Evolutionary conservation across 805 yeast species (phyloP).

Genomic region (Wickerhamiella shivajii): DNA sequence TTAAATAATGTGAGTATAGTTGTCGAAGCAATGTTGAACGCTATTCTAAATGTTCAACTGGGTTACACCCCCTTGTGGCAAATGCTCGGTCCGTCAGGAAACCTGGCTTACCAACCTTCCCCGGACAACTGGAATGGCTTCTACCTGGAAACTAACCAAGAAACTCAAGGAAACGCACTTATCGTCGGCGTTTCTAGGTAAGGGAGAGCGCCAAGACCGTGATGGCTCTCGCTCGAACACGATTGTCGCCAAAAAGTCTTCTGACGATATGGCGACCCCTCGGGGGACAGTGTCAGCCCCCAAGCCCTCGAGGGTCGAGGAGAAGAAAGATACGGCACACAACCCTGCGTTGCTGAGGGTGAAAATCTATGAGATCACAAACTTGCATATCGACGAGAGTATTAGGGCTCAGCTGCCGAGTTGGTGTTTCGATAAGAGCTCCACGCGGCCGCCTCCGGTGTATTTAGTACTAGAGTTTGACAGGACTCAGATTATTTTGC

Average conservation of each 20-base stretch:
- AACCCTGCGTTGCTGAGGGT: slow-evolving; percentile 32
- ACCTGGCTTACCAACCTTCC: too few relatives aligned
- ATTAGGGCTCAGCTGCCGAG: slow-evolving; percentile 22
- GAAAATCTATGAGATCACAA: slow-evolving; percentile 30
- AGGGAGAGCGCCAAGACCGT: slow-evolving; percentile 1
- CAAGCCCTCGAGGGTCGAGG: too few relatives aligned
- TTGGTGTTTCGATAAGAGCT: slow-evolving; percentile 28
- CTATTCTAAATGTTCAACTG: too few relatives aligned
- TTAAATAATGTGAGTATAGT: too few relatives aligned
- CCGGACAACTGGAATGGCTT: too few relatives aligned
- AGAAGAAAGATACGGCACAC: neutral
- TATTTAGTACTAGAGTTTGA: slow-evolving; percentile 88
- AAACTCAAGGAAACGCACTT: slow-evolving; percentile 31
- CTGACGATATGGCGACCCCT: slow-evolving; percentile 17
- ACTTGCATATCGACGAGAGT: slow-evolving; percentile 32
- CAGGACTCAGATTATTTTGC: slow-evolving; percentile 79
- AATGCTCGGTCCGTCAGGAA: too few relatives aligned
- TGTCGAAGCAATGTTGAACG: too few relatives aligned
- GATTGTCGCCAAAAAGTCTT: slow-evolving; percentile 1
- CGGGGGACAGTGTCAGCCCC: too few relatives aligned
- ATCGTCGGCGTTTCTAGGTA: slow-evolving; percentile 19
- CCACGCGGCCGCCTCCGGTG: slow-evolving; percentile 46
- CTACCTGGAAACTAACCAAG: slow-evolving; percentile 36
- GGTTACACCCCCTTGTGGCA: too few relatives aligned
- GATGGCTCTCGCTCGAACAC: slow-evolving; percentile 7